Evolutionary conservation across 176 grass and related monocot species (phyloP), one percentile per base, ranked within the genome.

Genomic region (Lolium multiflorum): DNA sequence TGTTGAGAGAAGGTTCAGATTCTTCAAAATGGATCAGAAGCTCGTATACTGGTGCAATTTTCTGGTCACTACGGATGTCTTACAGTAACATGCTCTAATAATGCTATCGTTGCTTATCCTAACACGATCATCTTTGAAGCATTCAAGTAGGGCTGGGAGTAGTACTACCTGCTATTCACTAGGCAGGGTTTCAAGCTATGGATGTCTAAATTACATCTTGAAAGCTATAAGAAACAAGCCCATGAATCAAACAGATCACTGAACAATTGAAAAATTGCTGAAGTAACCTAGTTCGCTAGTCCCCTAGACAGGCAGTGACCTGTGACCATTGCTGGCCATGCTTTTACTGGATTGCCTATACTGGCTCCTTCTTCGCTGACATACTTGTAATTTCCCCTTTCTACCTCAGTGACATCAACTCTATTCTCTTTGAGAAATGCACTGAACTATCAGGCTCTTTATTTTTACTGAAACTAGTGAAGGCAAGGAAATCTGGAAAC

Each of bases 381-480:
- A 24, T 75, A 66, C 6, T 43, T 87, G 52, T 70, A 17, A 58
- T 26, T n/a, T 15, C 17, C 74, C 4, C 4, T 11, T 54, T 69
- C 39, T 46, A 13, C 11, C 14, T 44, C 26, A 88, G 35, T 89
- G 59, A 31, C 41, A 71, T 37, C 39, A 31, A 66, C 59, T 67
- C 15, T 82, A 70, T 21, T 47, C 11, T n/a, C 69, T 51, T 52
- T 17, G 7, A 76, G 72, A 11, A 41, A 11, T 77, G 38, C 75
- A 59, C 14, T 50, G 38, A 1, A 76, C 15, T 37, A 28, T 41
- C 38, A 50, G 14, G 37, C 3, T n/a, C 4, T 37, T 50, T 47
- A 31, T 76, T 82, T 69, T n/a, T 13, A 74, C 44, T 74, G 44
- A 74, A 74, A 74, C 71, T 50, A 74, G 71, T 25, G 25, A 50